Percentiles rank a stretch among this genome's conserved stretches.
These are phyloP conservation scores for Magnusiomyces ingens DNA, from an alignment of 1,139 yeast genomes.

Conservation along the genomic window DNA sequence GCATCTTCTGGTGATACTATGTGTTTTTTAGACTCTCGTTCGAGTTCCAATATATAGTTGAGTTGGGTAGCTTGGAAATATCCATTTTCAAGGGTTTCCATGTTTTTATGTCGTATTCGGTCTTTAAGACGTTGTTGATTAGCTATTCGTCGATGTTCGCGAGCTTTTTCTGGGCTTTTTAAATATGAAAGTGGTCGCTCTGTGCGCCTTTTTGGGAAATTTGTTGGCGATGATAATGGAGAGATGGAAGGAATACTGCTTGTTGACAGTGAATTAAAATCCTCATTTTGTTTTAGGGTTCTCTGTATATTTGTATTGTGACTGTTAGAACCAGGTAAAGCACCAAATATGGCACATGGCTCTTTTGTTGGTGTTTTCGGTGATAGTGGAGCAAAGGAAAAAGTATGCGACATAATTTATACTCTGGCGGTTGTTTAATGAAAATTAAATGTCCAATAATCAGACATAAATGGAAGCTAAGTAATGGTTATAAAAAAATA, in stretches of 20 bases:
- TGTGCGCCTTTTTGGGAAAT: not conserved
- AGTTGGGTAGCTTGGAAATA: not conserved
- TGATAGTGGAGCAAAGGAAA: not conserved
- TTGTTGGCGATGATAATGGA: not conserved
- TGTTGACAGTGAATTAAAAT: not conserved
- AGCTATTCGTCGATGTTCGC: not conserved
- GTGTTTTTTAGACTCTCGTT: not conserved
- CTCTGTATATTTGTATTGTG: not conserved
- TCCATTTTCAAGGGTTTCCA: not conserved
- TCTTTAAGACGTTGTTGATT: not conserved
- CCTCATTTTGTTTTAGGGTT: not conserved
- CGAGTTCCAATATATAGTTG: not conserved
- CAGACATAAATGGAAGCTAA: not conserved
- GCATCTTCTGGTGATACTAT: not conserved
- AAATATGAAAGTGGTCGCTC: not conserved
- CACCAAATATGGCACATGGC: not conserved
- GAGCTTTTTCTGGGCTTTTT: not conserved
- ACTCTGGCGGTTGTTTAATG: no score
- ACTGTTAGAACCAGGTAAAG: not conserved
- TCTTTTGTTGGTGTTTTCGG: not conserved
- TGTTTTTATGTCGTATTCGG: not conserved
- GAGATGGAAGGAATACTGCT: not conserved
- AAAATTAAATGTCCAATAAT: no score
- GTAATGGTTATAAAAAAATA: not conserved
- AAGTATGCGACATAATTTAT: no score